These are phyloP conservation scores for Monosporascus sp. DNA, from an alignment of 2,329 filamentous ascomycete species.

Conservation along the genomic window DNA sequence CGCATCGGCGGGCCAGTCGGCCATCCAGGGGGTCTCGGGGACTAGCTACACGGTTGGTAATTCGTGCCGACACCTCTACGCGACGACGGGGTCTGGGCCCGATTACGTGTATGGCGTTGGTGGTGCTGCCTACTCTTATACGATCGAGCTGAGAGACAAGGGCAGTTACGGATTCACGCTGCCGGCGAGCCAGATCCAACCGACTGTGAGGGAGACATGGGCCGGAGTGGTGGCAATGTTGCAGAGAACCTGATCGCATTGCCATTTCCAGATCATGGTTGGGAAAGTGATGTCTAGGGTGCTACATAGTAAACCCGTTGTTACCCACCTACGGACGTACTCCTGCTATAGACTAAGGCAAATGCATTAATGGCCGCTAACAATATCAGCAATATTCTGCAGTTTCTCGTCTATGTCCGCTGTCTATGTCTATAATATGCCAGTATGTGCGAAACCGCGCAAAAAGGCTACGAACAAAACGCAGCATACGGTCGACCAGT, in stretches of 20 bases:
- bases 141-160: constrained; percentile 27
- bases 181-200: constrained; percentile 23
- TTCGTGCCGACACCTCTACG: constrained; percentile 33
- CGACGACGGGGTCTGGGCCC: constrained; percentile 19
- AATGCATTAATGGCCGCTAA: no score
- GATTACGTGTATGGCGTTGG: constrained; percentile 26
- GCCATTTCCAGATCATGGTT: no score
- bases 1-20: not conserved
- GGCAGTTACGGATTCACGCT: constrained; percentile 23
- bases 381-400: no score
- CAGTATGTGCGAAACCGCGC: no score
- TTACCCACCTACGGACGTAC: no score
- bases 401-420: no score
- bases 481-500: no score
- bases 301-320: no score
- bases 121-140: constrained; percentile 22
- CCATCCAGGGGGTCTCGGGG: constrained; percentile 19
- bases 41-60: constrained; percentile 31
- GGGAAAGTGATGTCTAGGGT: no score
- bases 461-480: no score
- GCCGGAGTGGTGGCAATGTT: constrained; percentile 15
- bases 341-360: no score
- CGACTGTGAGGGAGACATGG: constrained; percentile 24
- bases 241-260: not conserved
- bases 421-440: no score